Conservation (phyloP, 768 basidiomycete genomes). For the Boletales sp. region DNA sequence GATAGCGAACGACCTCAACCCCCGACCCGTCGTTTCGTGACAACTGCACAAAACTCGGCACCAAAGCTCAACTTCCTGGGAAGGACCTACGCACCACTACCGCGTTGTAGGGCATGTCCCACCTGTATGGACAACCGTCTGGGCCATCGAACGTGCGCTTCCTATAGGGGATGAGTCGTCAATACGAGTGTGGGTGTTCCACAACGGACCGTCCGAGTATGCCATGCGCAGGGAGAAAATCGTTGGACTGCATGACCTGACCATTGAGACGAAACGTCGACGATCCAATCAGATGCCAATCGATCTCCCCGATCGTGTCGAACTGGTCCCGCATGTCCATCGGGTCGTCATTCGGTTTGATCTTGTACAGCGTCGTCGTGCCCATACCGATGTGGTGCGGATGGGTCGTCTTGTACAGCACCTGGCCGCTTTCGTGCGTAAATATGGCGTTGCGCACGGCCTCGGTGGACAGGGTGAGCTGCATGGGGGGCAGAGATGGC, state of each 20-base stretch:
- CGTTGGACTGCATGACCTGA: conserved; percentile 20
- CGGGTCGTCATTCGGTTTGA: conserved; percentile 19
- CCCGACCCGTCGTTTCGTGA: conserved; percentile 15
- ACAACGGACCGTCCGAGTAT: conserved; percentile 20
- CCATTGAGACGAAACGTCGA: conserved; percentile 30
- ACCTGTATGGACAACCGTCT: conserved; percentile 33
- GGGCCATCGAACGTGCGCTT: conserved; percentile 32
- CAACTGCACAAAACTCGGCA: conserved; percentile 9
- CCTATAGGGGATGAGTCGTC: conserved; percentile 1
- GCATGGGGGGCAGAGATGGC: conserved; percentile 9
- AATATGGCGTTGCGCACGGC: conserved; percentile 22
- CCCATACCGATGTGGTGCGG: conserved; percentile 7
- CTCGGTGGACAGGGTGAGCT: conserved; percentile 20
- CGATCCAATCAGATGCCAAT: conserved; percentile 30
- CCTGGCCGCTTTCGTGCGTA: conserved; percentile 24
- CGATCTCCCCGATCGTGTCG: conserved; percentile 31
- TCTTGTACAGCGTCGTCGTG: conserved; percentile 24
- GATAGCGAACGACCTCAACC: conserved; percentile 19
- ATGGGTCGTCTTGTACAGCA: conserved; percentile 28
- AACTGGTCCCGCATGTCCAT: conserved; percentile 29
- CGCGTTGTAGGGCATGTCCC: conserved; percentile 20
- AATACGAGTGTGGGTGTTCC: neutral
- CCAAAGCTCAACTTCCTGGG: neutral
- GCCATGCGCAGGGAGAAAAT: conserved; percentile 24
- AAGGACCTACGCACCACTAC: conserved; percentile 15